These are phyloP conservation scores for Paxillus involutus DNA, from an alignment of 768 basidiomycete genomes.

Conservation along the genomic window DNA sequence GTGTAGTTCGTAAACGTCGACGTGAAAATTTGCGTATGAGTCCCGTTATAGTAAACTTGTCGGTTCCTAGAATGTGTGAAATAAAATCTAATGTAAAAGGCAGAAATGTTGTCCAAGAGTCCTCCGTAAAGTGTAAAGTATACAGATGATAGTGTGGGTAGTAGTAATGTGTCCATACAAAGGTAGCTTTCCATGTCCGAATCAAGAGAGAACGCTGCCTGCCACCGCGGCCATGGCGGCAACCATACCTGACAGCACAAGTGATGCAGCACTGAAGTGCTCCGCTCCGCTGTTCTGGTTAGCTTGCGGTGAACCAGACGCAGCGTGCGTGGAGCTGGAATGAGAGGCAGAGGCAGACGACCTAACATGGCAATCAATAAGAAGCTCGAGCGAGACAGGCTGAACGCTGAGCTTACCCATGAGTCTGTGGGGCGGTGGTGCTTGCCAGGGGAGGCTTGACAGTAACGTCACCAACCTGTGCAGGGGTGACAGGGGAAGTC, in stretches of 20 bases:
- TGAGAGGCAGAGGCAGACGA: slow-evolving; percentile 3
- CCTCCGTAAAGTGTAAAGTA: neutral
- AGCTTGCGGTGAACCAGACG: slow-evolving; percentile 24
- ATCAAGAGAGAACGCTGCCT: slow-evolving; percentile 23
- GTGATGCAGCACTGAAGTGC: slow-evolving; percentile 21
- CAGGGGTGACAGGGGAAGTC: slow-evolving; percentile 27
- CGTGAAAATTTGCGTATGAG: too few relatives aligned
- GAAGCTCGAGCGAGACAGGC: neutral
- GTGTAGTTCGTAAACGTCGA: too few relatives aligned
- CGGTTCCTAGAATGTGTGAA: too few relatives aligned
- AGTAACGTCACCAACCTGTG: slow-evolving; percentile 17
- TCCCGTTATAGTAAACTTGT: too few relatives aligned
- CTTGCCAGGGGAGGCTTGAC: slow-evolving; percentile 17
- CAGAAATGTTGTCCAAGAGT: too few relatives aligned
- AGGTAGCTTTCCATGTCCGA: neutral
- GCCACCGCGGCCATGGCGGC: slow-evolving; percentile 21
- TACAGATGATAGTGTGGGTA: too few relatives aligned
- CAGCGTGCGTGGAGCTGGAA: slow-evolving; percentile 7
- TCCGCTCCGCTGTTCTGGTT: slow-evolving; percentile 35
- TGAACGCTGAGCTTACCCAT: slow-evolving; percentile 3
- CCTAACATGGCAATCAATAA: slow-evolving; percentile 5
- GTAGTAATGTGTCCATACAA: too few relatives aligned
- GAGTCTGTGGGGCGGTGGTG: slow-evolving; percentile 1
- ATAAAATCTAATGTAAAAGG: too few relatives aligned
- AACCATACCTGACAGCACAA: slow-evolving; percentile 23